These are phyloP conservation scores for Phialemoniopsis sp. DNA, from an alignment of 2,329 filamentous ascomycete genomes.

Conservation along the genomic window DNA sequence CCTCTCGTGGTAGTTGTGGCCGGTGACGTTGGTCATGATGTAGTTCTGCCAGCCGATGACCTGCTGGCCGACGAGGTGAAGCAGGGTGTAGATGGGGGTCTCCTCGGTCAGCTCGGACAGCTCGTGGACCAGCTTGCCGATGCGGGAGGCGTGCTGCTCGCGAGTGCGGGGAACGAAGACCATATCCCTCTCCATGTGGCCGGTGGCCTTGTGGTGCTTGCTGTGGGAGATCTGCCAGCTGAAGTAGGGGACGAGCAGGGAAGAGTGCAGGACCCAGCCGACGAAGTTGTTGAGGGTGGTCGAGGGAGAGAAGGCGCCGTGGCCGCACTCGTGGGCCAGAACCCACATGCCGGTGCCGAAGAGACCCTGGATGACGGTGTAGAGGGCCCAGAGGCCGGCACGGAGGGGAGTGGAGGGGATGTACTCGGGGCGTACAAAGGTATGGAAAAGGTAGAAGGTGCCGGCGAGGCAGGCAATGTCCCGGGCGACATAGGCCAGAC, in stretches of 20 bases:
- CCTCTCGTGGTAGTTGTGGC: conserved; percentile 89
- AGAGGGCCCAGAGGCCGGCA: conserved; percentile 57
- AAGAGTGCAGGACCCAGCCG: conserved; percentile 86
- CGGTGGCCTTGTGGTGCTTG: conserved; percentile 99
- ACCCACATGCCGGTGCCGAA: conserved; percentile 96
- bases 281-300: conserved; percentile 86
- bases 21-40: conserved; percentile 86
- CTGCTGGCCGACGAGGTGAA: conserved; percentile 78
- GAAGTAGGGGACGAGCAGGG: conserved; percentile 88
- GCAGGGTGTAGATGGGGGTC: conserved; percentile 78
- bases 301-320: conserved; percentile 93
- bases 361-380: conserved; percentile 82
- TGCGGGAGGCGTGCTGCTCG: conserved; percentile 69
- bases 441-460: conserved; percentile 87
- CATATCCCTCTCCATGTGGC: conserved; percentile 97
- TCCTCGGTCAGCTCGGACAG: conserved; percentile 89
- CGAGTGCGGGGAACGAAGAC: conserved; percentile 95
- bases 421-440: conserved; percentile 79
- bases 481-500: conserved; percentile 79
- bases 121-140: conserved; percentile 75
- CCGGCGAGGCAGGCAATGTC: conserved; percentile 69
- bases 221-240: conserved; percentile 99
- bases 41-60: conserved; percentile 92
- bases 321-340: conserved; percentile 94
- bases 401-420: conserved; percentile 68